phyloP scores from a whole-genome alignment of 352 stramenopile species.

The Globisporangium solare region DNA sequence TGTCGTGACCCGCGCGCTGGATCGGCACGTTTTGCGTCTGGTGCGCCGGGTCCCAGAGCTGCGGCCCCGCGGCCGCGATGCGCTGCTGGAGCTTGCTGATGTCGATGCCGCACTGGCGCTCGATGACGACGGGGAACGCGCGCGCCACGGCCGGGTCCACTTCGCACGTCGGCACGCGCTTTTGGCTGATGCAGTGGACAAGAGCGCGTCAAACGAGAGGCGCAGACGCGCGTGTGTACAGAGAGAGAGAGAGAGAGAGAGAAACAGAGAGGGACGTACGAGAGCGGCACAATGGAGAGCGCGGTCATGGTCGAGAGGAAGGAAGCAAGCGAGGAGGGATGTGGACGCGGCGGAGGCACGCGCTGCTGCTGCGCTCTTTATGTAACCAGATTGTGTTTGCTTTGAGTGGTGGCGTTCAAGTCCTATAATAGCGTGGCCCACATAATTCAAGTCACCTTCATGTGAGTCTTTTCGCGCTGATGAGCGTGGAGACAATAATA shows the following conservation, averaged over 20 bases:
- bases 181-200: conserved; percentile 39
- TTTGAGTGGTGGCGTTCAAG: not conserved
- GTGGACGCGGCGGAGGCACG: not conserved
- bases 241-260: too few relatives aligned
- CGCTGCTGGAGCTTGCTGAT: conserved; percentile 58
- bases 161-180: conserved; percentile 61
- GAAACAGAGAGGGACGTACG: not conserved
- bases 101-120: conserved; percentile 59
- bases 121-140: conserved; percentile 44
- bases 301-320: conserved; percentile 1
- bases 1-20: conserved; percentile 93
- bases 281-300: conserved; percentile 4
- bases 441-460: not conserved
- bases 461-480: not conserved
- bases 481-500: too few relatives aligned
- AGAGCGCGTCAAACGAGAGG: too few relatives aligned
- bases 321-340: not conserved
- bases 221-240: too few relatives aligned
- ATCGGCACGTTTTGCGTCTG: conserved; percentile 90
- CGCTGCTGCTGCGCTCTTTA: conserved; percentile 1
- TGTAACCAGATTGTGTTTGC: not conserved
- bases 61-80: conserved; percentile 34
- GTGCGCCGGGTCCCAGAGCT: conserved; percentile 62
- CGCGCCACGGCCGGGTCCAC: conserved; percentile 35
- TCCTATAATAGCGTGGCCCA: not conserved